A percentile compares a stretch with the other conserved stretches of the same genome.
Evolutionary conservation across 2,329 filamentous ascomycete genomes (phyloP).

Genomic region (Mycogone perniciosa): DNA sequence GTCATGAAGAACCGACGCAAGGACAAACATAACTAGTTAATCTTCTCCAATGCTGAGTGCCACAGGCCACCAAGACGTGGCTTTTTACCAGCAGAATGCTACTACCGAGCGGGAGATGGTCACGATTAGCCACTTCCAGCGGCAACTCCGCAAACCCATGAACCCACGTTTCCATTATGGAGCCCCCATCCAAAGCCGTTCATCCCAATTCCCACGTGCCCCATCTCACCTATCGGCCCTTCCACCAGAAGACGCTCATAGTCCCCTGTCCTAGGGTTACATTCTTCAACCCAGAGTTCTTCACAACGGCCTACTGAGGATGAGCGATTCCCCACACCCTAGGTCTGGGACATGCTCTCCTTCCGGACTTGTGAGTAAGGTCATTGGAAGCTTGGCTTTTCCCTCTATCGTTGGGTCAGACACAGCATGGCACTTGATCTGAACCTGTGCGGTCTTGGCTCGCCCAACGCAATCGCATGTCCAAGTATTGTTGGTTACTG

Average conservation of each 20-base stretch:
- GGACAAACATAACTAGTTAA: neutral
- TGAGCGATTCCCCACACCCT: slow-evolving; percentile 5
- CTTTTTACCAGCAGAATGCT: neutral
- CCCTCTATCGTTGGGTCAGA: neutral
- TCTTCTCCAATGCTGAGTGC: neutral
- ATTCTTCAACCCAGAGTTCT: slow-evolving; percentile 5
- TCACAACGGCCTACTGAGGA: neutral
- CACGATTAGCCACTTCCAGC: slow-evolving; percentile 1
- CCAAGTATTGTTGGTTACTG: slow-evolving; percentile 2
- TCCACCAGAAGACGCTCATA: slow-evolving; percentile 11
- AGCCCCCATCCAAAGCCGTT: neutral
- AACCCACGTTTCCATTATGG: neutral
- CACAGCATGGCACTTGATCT: slow-evolving; percentile 8
- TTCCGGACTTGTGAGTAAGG: slow-evolving; percentile 6
- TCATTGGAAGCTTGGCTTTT: slow-evolving; percentile 7
- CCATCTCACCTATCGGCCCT: slow-evolving; percentile 13
- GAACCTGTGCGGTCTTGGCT: no score
- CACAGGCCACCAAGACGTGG: neutral
- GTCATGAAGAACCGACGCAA: no score
- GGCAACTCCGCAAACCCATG: neutral
- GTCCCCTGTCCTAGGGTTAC: slow-evolving; percentile 10
- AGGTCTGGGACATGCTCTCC: slow-evolving; percentile 5
- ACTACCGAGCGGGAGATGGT: slow-evolving; percentile 6
- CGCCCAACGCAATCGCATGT: neutral
- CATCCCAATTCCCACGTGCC: slow-evolving; percentile 9